Evolutionary conservation across 805 yeast species (phyloP).

Genomic region (Starmerella cellae): DNA sequence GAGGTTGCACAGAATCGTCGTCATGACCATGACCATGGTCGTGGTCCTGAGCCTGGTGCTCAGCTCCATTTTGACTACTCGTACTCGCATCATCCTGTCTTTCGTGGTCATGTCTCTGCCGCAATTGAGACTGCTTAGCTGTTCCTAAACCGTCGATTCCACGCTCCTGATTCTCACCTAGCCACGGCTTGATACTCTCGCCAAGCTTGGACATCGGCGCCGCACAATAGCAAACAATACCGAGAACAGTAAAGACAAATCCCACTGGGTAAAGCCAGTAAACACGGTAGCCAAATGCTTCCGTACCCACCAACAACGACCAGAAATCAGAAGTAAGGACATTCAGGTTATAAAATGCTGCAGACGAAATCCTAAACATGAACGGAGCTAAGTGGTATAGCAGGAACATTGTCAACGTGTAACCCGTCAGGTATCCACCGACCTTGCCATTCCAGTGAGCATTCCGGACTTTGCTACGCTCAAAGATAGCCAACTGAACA

Average conservation of each 20-base stretch:
- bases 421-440: slow-evolving; percentile 35
- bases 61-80: too few species aligned
- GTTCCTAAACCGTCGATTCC: slow-evolving; percentile 30
- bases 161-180: slow-evolving; percentile 25
- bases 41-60: too few species aligned
- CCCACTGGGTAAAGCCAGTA: slow-evolving; percentile 38
- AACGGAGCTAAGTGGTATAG: slow-evolving; percentile 33
- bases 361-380: slow-evolving; percentile 34
- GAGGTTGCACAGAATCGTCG: too few species aligned
- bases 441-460: slow-evolving; percentile 32
- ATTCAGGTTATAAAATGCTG: slow-evolving; percentile 35
- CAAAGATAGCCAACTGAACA: slow-evolving; percentile 34
- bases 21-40: too few species aligned
- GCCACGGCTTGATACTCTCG: slow-evolving; percentile 35
- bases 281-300: slow-evolving; percentile 34
- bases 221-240: slow-evolving; percentile 32
- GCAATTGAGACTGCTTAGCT: slow-evolving; percentile 9
- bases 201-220: slow-evolving; percentile 28
- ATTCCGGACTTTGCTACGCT: slow-evolving; percentile 27
- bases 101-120: neutral
- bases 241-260: slow-evolving; percentile 32
- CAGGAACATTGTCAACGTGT: slow-evolving; percentile 30
- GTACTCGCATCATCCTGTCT: too few species aligned
- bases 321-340: slow-evolving; percentile 35
- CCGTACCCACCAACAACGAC: slow-evolving; percentile 34